phyloP scores from a whole-genome alignment of 768 basidiomycete species.

The Thelephora aurantiotincta region DNA sequence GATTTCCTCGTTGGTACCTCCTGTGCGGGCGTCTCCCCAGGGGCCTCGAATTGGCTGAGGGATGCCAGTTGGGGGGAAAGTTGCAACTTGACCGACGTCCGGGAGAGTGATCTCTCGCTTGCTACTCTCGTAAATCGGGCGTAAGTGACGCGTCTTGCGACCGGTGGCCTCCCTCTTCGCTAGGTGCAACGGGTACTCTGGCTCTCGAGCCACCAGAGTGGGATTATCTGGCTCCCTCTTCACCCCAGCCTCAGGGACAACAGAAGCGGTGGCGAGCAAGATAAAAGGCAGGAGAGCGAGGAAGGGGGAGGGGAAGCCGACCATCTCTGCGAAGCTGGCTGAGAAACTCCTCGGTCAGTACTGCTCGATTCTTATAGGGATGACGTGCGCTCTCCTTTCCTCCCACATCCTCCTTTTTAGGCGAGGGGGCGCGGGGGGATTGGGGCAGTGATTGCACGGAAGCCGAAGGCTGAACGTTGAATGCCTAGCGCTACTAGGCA shows the following conservation, averaged over 20 bases:
- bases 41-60: slow-evolving; percentile 12
- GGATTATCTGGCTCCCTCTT: slow-evolving; percentile 6
- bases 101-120: slow-evolving; percentile 12
- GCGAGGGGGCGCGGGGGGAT: too few relatives aligned
- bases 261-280: slow-evolving; percentile 2
- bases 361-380: too few relatives aligned
- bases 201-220: slow-evolving; percentile 5
- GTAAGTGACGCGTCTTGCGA: slow-evolving; percentile 10
- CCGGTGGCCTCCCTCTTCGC: slow-evolving; percentile 9
- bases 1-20: slow-evolving; percentile 11
- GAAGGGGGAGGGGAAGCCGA: too few relatives aligned
- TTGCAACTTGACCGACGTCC: slow-evolving; percentile 13
- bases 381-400: too few relatives aligned
- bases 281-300: too few relatives aligned
- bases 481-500: too few relatives aligned
- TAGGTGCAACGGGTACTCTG: slow-evolving; percentile 6
- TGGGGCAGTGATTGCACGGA: too few relatives aligned
- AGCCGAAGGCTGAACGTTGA: too few relatives aligned
- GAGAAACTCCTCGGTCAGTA: too few relatives aligned
- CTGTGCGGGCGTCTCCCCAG: slow-evolving; percentile 10
- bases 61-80: slow-evolving; percentile 7
- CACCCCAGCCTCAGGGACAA: slow-evolving; percentile 1
- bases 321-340: too few relatives aligned
- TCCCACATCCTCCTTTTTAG: too few relatives aligned
- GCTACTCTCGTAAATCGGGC: slow-evolving; percentile 3